Conservation (phyloP, 148 eudicot genomes). For the Arbutus unedo region DNA sequence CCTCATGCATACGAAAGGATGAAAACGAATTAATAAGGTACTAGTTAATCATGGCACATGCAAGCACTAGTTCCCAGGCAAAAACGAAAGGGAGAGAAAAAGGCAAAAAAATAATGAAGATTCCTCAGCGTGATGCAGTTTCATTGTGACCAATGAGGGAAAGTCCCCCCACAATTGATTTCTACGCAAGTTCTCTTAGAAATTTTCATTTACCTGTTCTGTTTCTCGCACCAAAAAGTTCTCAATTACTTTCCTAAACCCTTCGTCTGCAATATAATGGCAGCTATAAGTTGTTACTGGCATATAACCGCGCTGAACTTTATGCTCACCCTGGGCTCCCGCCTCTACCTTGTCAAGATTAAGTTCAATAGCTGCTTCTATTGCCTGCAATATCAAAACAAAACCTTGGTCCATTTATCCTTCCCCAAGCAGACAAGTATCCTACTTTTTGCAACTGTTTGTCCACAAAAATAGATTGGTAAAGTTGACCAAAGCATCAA, state of each 20-base stretch:
- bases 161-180: not conserved
- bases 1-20: not conserved
- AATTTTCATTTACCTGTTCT: slow-evolving; percentile 51
- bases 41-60: not conserved
- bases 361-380: slow-evolving; percentile 95
- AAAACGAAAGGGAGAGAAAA: no score
- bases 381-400: slow-evolving; percentile 52
- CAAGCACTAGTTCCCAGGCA: slow-evolving; percentile 1
- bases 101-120: not conserved
- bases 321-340: slow-evolving; percentile 99
- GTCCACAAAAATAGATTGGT: not conserved
- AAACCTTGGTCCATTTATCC: not conserved
- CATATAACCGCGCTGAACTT: slow-evolving; percentile 91
- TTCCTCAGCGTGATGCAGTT: not conserved
- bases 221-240: slow-evolving; percentile 77
- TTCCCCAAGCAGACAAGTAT: not conserved
- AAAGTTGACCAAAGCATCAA: not conserved
- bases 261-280: slow-evolving; percentile 78
- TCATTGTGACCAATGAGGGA: not conserved
- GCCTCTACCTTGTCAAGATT: slow-evolving; percentile 93
- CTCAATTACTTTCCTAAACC: slow-evolving; percentile 57
- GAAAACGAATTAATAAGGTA: not conserved
- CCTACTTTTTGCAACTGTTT: not conserved
- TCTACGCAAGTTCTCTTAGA: not conserved
- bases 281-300: slow-evolving; percentile 87